Evolutionary conservation across 345 rosid genomes (phyloP).

Genomic region (Brassica napus): DNA sequence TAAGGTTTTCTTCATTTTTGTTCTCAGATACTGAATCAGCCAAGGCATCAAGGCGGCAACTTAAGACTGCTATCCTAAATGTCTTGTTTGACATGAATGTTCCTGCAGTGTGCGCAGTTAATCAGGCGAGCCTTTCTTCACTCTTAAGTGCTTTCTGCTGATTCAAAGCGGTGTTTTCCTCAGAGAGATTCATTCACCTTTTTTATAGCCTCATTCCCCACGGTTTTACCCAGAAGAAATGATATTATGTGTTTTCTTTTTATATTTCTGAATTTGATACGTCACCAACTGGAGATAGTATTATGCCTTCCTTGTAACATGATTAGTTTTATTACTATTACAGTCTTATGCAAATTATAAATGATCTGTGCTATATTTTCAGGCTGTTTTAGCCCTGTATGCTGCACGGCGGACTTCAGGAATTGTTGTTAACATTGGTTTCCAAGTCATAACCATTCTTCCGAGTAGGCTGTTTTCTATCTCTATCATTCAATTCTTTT

Average conservation of each 20-base stretch:
- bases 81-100: slow-evolving; percentile 89
- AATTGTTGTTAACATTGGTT: slow-evolving; percentile 86
- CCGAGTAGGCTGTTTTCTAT: slow-evolving; percentile 59
- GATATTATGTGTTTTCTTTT: not conserved
- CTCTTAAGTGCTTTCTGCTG: slow-evolving; percentile 5
- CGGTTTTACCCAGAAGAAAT: not conserved
- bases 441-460: slow-evolving; percentile 82
- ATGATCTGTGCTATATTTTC: slow-evolving; percentile 19
- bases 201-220: not conserved
- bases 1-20: slow-evolving; percentile 1
- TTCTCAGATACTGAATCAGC: slow-evolving; percentile 83
- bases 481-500: not conserved
- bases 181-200: not conserved
- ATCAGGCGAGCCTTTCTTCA: slow-evolving; percentile 58
- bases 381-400: slow-evolving; percentile 87
- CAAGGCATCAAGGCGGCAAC: slow-evolving; percentile 89
- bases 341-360: not conserved
- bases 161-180: slow-evolving; percentile 1
- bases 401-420: slow-evolving; percentile 80
- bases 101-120: slow-evolving; percentile 87
- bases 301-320: not conserved
- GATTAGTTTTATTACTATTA: not conserved
- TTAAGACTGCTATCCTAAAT: slow-evolving; percentile 69
- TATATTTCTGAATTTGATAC: slow-evolving; percentile 1
- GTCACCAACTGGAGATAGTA: not conserved